These are phyloP conservation scores for Starmerella stellata DNA, from an alignment of 805 yeast genomes.

Conservation along the genomic window DNA sequence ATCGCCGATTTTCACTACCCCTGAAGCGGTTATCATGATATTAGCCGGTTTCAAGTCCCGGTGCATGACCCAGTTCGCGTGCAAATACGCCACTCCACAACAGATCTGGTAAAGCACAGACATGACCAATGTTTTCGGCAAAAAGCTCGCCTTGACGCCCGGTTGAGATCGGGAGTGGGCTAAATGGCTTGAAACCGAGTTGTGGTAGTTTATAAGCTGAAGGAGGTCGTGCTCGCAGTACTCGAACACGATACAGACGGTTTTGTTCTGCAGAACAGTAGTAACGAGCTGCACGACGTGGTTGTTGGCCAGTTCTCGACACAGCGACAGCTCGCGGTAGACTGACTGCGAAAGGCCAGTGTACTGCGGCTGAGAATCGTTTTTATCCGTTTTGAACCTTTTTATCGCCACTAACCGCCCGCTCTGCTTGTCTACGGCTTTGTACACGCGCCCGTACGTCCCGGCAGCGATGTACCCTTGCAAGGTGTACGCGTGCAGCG, in stretches of 20 bases:
- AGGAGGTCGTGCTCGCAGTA: slow-evolving; percentile 89
- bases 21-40: slow-evolving; percentile 80
- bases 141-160: slow-evolving; percentile 16
- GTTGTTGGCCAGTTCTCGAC: slow-evolving; percentile 66
- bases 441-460: slow-evolving; percentile 88
- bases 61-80: slow-evolving; percentile 91
- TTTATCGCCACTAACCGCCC: slow-evolving; percentile 46
- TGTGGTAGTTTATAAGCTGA: slow-evolving; percentile 85
- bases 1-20: slow-evolving; percentile 91
- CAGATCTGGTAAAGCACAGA: slow-evolving; percentile 83
- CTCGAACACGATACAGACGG: slow-evolving; percentile 88
- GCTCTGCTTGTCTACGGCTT: slow-evolving; percentile 33
- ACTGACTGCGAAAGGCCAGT: slow-evolving; percentile 95
- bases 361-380: slow-evolving; percentile 46
- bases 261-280: slow-evolving; percentile 68
- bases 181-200: slow-evolving; percentile 35
- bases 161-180: not conserved
- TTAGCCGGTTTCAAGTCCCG: slow-evolving; percentile 95
- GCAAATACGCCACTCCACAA: slow-evolving; percentile 78
- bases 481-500: slow-evolving; percentile 69
- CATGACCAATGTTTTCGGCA: slow-evolving; percentile 59
- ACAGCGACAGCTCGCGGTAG: slow-evolving; percentile 85
- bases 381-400: slow-evolving; percentile 89
- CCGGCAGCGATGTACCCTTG: slow-evolving; percentile 97
- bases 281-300: slow-evolving; percentile 69